Base-by-base conservation (phyloP, 345 rosid genomes). In the Chamaenerion angustifolium region DNA sequence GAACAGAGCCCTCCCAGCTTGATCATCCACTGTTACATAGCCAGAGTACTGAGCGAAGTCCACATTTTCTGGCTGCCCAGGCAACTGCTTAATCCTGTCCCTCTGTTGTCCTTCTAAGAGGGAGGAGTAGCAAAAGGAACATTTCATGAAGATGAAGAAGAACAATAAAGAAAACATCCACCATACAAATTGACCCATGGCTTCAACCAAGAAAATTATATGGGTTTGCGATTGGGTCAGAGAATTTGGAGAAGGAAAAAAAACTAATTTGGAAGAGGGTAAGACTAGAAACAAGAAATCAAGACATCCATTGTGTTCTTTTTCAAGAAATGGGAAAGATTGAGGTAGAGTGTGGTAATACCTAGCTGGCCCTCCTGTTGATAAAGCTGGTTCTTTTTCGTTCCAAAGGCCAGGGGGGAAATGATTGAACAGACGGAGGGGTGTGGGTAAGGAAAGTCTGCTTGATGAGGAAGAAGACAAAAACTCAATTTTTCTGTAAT, bases 1-100 rank as follows among this genome's bases (percentile, higher is more conserved):
- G 67, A 90, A 90, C 56, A 89, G 75, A 14, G 92, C 88, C 71
- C 96, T 70, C 19, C 94, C 98, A n/a, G 94, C 86, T 68, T 71
- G 68, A 65, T 72, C 70, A 63, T 86, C 75, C 55, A 81, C 96
- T 1, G 85, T 78, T 27, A 90, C 75, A 70, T 83, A 90, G 40
- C 96, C 98, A 6, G 98, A 79, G 65, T 74, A 84, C 57, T 84
- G 98, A 21, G 76, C 67, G 64, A 92, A 84, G 8, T 56, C 60
- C n/a, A 79, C 94, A 56, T 79, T 68, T 51, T 16, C 43, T 8
- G 95, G 96, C 62, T 92, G 85, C 12, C 96, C 96, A 1, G 96
- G 98, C 40, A 92, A 68, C 21, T 49, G 48, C 3, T 16, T 45
- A 69, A 92, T 82, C 56, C 71, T 74, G 58, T 87, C 98, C 13